Evolutionary conservation across 345 rosid genomes (phyloP).

Genomic region (Ailanthus altissimus): DNA sequence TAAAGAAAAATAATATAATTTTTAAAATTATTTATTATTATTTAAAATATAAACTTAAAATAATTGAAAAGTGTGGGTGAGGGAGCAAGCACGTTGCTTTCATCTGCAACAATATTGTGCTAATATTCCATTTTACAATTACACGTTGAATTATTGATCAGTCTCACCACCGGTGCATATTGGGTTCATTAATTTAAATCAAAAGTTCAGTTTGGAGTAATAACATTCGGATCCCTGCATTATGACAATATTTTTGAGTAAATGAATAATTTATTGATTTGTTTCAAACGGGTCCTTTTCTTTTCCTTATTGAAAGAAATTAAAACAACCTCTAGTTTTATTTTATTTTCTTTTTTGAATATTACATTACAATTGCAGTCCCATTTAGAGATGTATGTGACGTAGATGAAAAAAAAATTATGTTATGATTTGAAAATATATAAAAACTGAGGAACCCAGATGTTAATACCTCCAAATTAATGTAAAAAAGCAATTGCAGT

Average conservation of each 20-base stretch:
- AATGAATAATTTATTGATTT: background rate
- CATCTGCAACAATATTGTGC: background rate
- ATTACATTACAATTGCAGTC: too few relatives aligned
- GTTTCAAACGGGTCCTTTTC: background rate
- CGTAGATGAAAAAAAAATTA: background rate
- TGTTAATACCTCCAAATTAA: background rate
- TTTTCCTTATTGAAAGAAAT: background rate
- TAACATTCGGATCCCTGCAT: background rate
- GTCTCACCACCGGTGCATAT: background rate
- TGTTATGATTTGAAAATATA: too few relatives aligned
- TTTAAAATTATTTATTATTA: too few relatives aligned
- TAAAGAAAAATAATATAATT: too few relatives aligned
- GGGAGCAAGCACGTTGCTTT: background rate
- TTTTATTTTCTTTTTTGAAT: too few relatives aligned
- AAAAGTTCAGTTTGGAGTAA: background rate
- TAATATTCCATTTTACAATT: background rate
- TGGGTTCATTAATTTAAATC: constrained; percentile 1
- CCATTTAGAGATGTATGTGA: background rate
- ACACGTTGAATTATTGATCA: constrained; percentile 5
- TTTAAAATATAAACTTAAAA: too few relatives aligned
- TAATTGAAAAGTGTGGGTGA: too few relatives aligned
- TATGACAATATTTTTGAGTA: background rate
- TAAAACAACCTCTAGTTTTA: too few relatives aligned
- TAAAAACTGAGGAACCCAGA: background rate
- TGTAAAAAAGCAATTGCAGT: background rate